These are phyloP conservation scores for Thelonectria blattea DNA, from an alignment of 2,329 filamentous ascomycete species.

Conservation along the genomic window DNA sequence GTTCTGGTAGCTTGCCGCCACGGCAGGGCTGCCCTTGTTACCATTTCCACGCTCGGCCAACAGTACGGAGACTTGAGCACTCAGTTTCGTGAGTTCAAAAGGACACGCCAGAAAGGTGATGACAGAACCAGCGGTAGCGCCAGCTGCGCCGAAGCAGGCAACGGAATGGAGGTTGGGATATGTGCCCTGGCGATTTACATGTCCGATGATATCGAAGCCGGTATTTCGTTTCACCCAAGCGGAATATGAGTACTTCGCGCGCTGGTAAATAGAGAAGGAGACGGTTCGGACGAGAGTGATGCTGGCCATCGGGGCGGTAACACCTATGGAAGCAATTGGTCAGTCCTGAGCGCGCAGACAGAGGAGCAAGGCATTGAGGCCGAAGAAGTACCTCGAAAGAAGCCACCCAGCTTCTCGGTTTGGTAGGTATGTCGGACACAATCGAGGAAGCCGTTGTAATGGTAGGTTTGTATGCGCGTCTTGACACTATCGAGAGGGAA, in stretches of 20 bases:
- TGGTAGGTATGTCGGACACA: constrained; percentile 79
- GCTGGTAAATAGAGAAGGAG: constrained; percentile 81
- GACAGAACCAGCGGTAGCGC: constrained; percentile 78
- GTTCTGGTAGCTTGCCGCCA: constrained; percentile 75
- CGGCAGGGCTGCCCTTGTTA: constrained; percentile 58
- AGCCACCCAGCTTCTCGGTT: constrained; percentile 74
- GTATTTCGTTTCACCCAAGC: constrained; percentile 72
- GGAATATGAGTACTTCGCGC: constrained; percentile 75
- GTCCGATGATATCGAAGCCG: constrained; percentile 72
- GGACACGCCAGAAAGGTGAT: constrained; percentile 85
- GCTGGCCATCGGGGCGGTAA: constrained; percentile 79
- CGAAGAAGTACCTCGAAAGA: constrained; percentile 74
- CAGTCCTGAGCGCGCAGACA: constrained; percentile 17
- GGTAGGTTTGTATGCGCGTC: constrained; percentile 87
- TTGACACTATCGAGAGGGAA: constrained; percentile 91
- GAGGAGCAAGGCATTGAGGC: not conserved
- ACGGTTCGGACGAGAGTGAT: constrained; percentile 79
- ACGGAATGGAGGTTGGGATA: constrained; percentile 77
- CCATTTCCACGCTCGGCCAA: constrained; percentile 59
- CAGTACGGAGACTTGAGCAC: constrained; percentile 82
- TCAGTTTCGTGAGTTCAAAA: constrained; percentile 89
- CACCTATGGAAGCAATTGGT: constrained; percentile 55
- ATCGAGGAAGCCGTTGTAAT: constrained; percentile 75
- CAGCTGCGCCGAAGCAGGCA: constrained; percentile 77
- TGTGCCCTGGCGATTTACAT: constrained; percentile 73